Evolutionary conservation across 2,329 filamentous ascomycete genomes (phyloP).

Genomic region (Neonectria coccinea): DNA sequence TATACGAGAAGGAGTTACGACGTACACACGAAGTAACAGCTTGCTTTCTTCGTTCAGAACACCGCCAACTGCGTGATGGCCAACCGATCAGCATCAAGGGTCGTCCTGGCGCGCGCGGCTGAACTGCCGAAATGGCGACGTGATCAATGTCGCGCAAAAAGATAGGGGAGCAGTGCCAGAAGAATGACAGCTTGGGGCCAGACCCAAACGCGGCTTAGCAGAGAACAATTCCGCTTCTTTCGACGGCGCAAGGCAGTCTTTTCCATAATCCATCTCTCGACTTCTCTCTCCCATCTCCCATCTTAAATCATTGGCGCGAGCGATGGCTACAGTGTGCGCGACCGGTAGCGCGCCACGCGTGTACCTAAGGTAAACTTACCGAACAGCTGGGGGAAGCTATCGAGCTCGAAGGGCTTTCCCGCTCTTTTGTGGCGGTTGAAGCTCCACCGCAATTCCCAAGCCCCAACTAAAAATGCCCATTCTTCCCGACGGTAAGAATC

Average conservation of each 20-base stretch:
- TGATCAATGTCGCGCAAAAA: conserved; percentile 5
- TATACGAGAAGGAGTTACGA: neutral
- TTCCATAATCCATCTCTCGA: too few species aligned
- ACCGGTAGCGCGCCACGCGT: neutral
- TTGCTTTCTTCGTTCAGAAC: too few species aligned
- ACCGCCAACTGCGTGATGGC: neutral
- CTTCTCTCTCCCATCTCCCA: neutral
- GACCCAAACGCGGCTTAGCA: neutral
- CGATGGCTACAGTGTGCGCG: conserved; percentile 1
- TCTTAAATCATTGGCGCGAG: neutral
- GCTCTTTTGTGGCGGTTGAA: neutral
- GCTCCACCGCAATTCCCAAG: conserved; percentile 3
- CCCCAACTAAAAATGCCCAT: neutral
- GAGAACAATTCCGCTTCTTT: neutral
- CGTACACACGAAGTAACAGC: too few species aligned
- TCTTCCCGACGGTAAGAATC: too few species aligned
- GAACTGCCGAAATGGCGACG: neutral
- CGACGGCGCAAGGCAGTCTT: neutral
- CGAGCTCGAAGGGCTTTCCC: neutral
- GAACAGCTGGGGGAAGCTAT: neutral
- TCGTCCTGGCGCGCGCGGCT: neutral
- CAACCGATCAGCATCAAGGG: neutral
- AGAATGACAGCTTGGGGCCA: neutral
- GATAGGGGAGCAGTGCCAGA: neutral
- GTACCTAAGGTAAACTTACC: neutral